Evolutionary conservation across 345 rosid species (phyloP).

Genomic region (Eucalyptus sp.): DNA sequence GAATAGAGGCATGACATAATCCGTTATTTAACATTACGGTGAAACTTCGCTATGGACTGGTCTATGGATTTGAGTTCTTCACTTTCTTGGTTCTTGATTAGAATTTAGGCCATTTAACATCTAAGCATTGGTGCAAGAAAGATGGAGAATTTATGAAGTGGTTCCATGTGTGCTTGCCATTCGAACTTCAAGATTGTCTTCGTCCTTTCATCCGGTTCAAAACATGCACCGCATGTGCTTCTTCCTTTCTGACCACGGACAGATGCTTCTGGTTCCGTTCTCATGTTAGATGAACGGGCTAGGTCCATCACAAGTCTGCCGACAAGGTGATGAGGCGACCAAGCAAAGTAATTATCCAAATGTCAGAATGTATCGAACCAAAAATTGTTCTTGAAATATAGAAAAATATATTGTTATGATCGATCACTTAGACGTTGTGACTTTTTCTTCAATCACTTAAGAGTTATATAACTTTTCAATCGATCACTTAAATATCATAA

Average conservation of each 20-base stretch:
- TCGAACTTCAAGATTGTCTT: background rate
- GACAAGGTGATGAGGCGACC: fast-evolving
- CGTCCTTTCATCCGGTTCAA: background rate
- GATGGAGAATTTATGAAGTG: background rate
- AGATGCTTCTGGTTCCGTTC: background rate
- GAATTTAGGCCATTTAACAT: background rate
- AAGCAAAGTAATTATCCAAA: background rate
- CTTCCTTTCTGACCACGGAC: background rate
- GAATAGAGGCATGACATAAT: background rate
- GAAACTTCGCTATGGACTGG: background rate
- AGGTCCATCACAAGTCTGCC: background rate
- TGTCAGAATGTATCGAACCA: background rate
- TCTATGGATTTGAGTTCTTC: background rate
- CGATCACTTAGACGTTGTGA: fast-evolving
- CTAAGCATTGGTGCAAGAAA: background rate
- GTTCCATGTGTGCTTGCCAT: background rate
- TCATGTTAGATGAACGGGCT: background rate
- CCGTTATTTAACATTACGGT: background rate
- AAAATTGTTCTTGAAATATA: background rate
- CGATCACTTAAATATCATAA: background rate
- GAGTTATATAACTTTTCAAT: too few species aligned
- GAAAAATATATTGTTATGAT: too few species aligned
- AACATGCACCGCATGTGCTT: background rate
- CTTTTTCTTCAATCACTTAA: too few species aligned
- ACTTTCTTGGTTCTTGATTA: background rate